These are phyloP conservation scores for Fusarium zealandicum DNA, from an alignment of 2,329 filamentous ascomycete species.

Conservation along the genomic window DNA sequence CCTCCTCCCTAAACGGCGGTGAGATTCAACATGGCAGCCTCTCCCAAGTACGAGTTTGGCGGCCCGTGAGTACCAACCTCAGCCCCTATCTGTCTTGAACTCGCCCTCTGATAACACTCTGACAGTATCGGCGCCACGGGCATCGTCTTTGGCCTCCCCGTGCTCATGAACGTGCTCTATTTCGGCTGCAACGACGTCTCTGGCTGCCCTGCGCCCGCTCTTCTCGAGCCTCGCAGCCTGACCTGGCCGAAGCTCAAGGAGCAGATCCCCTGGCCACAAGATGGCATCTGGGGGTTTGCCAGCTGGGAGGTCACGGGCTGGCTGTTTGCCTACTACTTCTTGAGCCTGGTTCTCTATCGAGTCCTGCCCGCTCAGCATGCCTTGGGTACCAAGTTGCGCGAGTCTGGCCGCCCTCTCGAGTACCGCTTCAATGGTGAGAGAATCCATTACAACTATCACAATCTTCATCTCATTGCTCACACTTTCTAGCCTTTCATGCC, in stretches of 20 bases:
- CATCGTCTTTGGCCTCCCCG: constrained; percentile 79
- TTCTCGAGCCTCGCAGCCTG: constrained; percentile 72
- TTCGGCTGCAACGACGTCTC: constrained; percentile 89
- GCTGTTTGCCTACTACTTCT: constrained; percentile 75
- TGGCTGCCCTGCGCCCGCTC: constrained; percentile 82
- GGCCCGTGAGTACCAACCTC: constrained; percentile 42
- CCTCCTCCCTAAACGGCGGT: neutral
- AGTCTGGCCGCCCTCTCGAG: constrained; percentile 70
- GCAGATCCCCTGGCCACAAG: constrained; percentile 77
- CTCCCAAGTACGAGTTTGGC: constrained; percentile 43
- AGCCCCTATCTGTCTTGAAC: neutral
- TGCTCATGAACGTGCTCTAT: constrained; percentile 75
- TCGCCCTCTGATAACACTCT: neutral
- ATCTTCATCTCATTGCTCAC: neutral
- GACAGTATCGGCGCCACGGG: constrained; percentile 72
- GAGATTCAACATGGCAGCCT: constrained; percentile 16
- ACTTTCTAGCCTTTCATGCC: constrained; percentile 69
- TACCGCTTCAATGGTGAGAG: constrained; percentile 77
- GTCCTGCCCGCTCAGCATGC: constrained; percentile 74
- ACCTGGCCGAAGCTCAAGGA: constrained; percentile 72
- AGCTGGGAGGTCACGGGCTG: constrained; percentile 72
- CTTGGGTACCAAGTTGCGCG: constrained; percentile 71
- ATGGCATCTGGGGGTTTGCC: constrained; percentile 71
- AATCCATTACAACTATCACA: rapidly evolving
- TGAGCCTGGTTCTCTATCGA: constrained; percentile 75